Evolutionary conservation across 148 eudicot species (phyloP).

Genomic region (Vaccinium darrowii): DNA sequence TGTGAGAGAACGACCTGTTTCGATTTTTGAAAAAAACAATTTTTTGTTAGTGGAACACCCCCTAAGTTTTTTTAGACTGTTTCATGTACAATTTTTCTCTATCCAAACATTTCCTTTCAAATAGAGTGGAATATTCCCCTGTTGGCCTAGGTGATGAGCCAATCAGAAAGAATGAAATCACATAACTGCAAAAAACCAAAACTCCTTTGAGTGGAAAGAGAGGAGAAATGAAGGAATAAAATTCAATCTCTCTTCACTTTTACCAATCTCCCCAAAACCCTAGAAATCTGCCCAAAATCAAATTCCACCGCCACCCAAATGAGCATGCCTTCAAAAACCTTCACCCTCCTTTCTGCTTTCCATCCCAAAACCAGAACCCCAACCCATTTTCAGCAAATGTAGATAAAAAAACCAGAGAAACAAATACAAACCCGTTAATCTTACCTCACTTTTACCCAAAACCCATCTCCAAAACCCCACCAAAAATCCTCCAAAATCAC

Average conservation of each 20-base stretch:
- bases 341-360: background rate
- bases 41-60: too few species aligned
- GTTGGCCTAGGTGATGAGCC: background rate
- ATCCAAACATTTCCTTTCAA: too few species aligned
- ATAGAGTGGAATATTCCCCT: slow-evolving; percentile 15
- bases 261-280: slow-evolving; percentile 15
- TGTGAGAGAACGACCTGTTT: too few species aligned
- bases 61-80: too few species aligned
- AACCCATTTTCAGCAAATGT: slow-evolving; percentile 1
- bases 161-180: background rate
- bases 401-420: background rate
- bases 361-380: slow-evolving; percentile 9
- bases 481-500: slow-evolving; percentile 15
- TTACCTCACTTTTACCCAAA: slow-evolving; percentile 17
- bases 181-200: slow-evolving; percentile 20
- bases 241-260: slow-evolving; percentile 18
- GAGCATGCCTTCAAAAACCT: background rate
- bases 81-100: too few species aligned
- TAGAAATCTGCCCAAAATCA: background rate
- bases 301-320: background rate
- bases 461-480: slow-evolving; percentile 19
- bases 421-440: slow-evolving; percentile 21
- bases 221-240: background rate
- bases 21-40: too few species aligned
- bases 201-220: background rate